Conservation (phyloP, 495 filamentous ascomycete species). For the Penicillium coprophilum region DNA sequence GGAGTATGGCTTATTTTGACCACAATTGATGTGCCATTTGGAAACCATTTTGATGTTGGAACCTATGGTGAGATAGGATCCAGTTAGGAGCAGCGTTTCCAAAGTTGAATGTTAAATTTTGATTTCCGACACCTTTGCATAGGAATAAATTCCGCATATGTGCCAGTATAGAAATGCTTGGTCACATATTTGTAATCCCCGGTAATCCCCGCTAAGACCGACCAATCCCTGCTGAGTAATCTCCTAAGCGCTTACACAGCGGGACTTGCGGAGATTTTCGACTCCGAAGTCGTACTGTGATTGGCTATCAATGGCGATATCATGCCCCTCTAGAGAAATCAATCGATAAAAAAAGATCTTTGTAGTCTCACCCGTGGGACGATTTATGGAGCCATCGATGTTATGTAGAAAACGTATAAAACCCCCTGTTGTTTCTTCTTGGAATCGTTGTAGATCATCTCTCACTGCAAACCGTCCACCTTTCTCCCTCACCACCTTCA, state of each 20-base stretch:
- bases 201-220: no score
- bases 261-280: no score
- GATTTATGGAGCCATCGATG: background rate
- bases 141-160: background rate
- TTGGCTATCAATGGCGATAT: conserved; percentile 1
- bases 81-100: no score
- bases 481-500: conserved; percentile 8
- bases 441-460: background rate
- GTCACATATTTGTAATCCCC: conserved; percentile 1
- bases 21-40: background rate
- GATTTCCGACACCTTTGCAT: no score
- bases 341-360: background rate
- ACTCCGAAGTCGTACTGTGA: background rate
- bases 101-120: no score
- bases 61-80: conserved; percentile 2
- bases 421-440: background rate
- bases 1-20: background rate
- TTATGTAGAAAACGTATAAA: conserved; percentile 8
- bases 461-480: background rate
- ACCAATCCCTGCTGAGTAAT: no score
- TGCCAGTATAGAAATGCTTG: background rate
- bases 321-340: background rate
- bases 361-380: background rate
- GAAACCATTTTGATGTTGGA: background rate
- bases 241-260: no score